Percentiles rank a stretch among this genome's conserved stretches.
Evolutionary conservation across 169 alveolate genomes (phyloP).

Genomic region (Plasmodium gaboni): DNA sequence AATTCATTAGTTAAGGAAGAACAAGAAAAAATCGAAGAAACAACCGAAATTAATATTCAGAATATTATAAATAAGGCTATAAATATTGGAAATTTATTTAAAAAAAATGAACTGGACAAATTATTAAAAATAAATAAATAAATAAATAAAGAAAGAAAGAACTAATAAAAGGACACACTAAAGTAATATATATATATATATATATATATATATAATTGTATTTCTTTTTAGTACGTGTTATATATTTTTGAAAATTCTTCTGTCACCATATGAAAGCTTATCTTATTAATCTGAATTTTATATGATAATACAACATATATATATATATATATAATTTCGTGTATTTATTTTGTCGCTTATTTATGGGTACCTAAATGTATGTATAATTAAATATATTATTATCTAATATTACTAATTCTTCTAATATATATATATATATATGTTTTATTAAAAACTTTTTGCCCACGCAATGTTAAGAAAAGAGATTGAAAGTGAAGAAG

Average conservation of each 20-base stretch:
- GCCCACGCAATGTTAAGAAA: conserved; percentile 11
- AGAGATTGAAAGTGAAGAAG: conserved; percentile 20
- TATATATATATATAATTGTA: too few species aligned
- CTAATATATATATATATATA: not conserved
- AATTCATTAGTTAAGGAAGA: not conserved
- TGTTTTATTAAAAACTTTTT: not conserved
- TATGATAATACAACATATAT: not conserved
- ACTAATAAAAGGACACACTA: too few species aligned
- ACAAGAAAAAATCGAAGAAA: not conserved
- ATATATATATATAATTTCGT: not conserved
- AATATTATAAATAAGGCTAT: conserved; percentile 58
- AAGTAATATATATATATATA: too few species aligned
- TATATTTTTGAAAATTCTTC: too few species aligned
- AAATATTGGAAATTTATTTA: conserved; percentile 37
- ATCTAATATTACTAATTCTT: not conserved
- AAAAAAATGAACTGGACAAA: conserved; percentile 17
- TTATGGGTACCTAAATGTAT: not conserved
- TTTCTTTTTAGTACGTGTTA: too few species aligned
- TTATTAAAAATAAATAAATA: conserved; percentile 3
- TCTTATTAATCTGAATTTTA: too few species aligned
- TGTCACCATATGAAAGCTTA: too few species aligned
- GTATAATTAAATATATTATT: not conserved
- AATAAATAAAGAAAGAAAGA: too few species aligned
- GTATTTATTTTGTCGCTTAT: not conserved
- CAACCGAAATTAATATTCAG: conserved; percentile 11